Evolutionary conservation across 352 stramenopile species (phyloP), one percentile per base, ranked within the genome.

Genomic region (Phytopythium litorale): DNA sequence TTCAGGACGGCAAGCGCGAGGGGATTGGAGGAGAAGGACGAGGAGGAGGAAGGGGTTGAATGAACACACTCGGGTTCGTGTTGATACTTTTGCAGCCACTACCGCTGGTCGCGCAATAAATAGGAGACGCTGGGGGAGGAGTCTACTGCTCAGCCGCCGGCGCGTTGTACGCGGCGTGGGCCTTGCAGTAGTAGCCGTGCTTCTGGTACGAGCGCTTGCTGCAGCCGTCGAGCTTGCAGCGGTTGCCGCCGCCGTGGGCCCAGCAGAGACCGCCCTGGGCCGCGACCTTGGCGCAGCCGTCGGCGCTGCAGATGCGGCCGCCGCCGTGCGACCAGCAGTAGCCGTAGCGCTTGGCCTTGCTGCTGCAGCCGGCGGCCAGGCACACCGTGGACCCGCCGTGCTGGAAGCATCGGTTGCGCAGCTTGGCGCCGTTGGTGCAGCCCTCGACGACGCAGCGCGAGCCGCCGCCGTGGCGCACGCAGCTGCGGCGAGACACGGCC

Each of bases 281-380:
- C 21, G 82, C 81, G 23, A 89, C 81, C 56, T 91, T 91, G 62
- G 66, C 59, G 66, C 84, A 93, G 13, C 68, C 72, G 7, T 73
- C 70, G 21, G 71, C 51, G 42, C 78, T 77, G 62, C 85, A 94
- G 63, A 90, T 88, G 58, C 75, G 75, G 43, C 82, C 85, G 56
- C 85, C 85, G 53, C 83, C 83, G 40, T 93, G 84, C 23, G 84
- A 89, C 76, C 82, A 91, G 71, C 84, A 93, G 67, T 88, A 81
- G 55, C 84, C 84, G 65, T 89, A 89, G n/a, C 81, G 82, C 67
- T 91, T 91, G 65, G 84, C 81, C 54, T 89, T 89, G 64, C 76
- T 78, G 58, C 63, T 75, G 72, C 84, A 93, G 46, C 78, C 73
- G 3, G 84, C 72, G 12, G 78, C 71, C 30, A 79, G 67, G 69